Evolutionary conservation across 2,329 filamentous ascomycete species (phyloP).

Genomic region (Pseudocercospora macadamiae): DNA sequence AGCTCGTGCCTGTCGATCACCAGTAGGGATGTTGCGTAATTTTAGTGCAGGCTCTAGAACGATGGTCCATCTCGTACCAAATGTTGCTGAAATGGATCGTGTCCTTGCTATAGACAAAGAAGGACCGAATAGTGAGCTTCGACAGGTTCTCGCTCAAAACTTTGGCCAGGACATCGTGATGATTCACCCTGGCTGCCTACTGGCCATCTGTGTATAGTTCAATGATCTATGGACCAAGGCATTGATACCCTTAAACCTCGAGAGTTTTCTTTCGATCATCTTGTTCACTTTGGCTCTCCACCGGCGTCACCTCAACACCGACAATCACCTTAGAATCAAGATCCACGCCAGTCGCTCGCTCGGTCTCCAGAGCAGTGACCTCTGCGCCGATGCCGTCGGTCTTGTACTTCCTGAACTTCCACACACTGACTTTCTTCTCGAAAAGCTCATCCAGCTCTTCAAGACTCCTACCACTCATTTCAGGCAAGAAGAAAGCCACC

Average conservation of each 20-base stretch:
- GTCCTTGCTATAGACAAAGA: too few relatives aligned
- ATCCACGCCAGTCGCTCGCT: neutral
- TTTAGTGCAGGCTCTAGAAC: too few relatives aligned
- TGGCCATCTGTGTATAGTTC: too few relatives aligned
- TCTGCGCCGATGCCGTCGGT: constrained; percentile 19
- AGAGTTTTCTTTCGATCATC: constrained; percentile 10
- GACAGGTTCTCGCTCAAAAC: too few relatives aligned
- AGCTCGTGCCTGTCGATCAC: neutral
- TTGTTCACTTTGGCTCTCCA: constrained; percentile 1
- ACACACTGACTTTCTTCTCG: constrained; percentile 18
- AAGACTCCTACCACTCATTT: constrained; percentile 18
- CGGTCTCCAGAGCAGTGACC: constrained; percentile 17
- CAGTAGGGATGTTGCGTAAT: neutral
- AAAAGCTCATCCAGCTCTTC: constrained; percentile 21
- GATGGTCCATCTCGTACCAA: too few relatives aligned
- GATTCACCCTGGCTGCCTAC: too few relatives aligned
- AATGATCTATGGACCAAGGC: too few relatives aligned
- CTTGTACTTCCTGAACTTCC: constrained; percentile 18
- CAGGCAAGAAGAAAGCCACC: constrained; percentile 14
- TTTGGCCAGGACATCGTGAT: too few relatives aligned
- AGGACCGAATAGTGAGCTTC: too few relatives aligned
- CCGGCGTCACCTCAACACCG: constrained; percentile 13
- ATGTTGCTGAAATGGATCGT: too few relatives aligned
- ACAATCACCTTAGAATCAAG: constrained; percentile 12
- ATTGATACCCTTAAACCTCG: constrained; percentile 14